Evolutionary conservation across 441 rosid genomes (phyloP), one percentile per base, ranked within the genome.

Genomic region (Breynia disticha): DNA sequence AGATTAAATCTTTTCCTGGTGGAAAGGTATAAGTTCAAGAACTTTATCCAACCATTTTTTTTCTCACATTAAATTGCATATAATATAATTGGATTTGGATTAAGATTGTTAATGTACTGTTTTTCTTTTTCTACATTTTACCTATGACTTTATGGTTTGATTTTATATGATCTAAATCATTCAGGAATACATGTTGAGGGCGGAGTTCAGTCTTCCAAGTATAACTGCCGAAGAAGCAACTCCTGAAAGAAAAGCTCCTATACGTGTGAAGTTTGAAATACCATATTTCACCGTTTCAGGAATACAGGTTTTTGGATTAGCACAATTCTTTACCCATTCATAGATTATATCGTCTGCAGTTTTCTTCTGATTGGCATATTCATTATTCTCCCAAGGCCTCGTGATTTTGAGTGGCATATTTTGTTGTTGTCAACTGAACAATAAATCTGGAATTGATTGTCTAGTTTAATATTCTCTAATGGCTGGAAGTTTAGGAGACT

Each of bases 211-310:
- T 72, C 99, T 94, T 71, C 94, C 99, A 56, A 94, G 97, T 56
- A 76, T 94, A 72, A 83, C 87, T 22, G 97, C 83, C 18, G 99
- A 94, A 79, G 99, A 94, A 68, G 87, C 83, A 50, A 60, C 72
- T 35, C 94, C 93, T 16, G 96, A 85, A 67, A 79, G 97, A 69
- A 94, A 87, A 72, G 96, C 99, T 71, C 99, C 99, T 1, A 85
- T 94, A 50, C 88, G 95, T 51, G 96, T 90, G 71, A 90, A 90
- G 78, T 94, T 94, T 54, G 99, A 94, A 78, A 94, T 94, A 68
- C 99, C 97, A 19, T 93, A 93, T 56, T 93, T 94, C 70, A 94
- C 96, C 37, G 95, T 94, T 61, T 94, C 97, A n/a, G 95, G 96
- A 60, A 85, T 87, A 55, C 97, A 90, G 97, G 97, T 90, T 61